Conservation (phyloP, 805 yeast species). For the Diddensiella caesifluorescens region DNA sequence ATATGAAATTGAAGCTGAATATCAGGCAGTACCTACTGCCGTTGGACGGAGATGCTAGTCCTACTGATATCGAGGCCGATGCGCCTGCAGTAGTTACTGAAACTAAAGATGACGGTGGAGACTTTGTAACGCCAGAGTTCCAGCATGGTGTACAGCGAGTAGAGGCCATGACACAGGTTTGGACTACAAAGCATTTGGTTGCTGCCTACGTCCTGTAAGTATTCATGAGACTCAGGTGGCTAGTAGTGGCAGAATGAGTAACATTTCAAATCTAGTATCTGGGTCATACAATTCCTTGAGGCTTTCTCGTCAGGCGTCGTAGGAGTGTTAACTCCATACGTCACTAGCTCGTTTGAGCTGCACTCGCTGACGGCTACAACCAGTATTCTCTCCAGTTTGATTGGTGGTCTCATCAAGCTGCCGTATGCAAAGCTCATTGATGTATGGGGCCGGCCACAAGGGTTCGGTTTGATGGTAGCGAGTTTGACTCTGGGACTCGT, state of each 20-base stretch:
- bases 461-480: conserved; percentile 41
- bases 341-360: conserved; percentile 22
- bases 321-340: conserved; percentile 23
- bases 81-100: neutral
- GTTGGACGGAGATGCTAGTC: neutral
- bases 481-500: conserved; percentile 53
- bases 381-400: conserved; percentile 28
- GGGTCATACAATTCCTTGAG: conserved; percentile 34
- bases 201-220: conserved; percentile 27
- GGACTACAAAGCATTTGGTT: conserved; percentile 30
- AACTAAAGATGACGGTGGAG: neutral
- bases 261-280: conserved; percentile 19
- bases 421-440: conserved; percentile 48
- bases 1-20: neutral
- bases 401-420: conserved; percentile 32
- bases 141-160: conserved; percentile 25
- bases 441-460: conserved; percentile 50
- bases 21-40: neutral
- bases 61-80: too few relatives aligned
- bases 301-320: conserved; percentile 30
- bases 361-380: conserved; percentile 33
- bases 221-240: neutral
- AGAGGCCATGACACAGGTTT: conserved; percentile 33
- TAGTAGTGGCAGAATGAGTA: too few relatives aligned
- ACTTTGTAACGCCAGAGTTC: conserved; percentile 4